Base-by-base conservation (phyloP, 2,329 filamentous ascomycete genomes). In the Aspergillus terreus region DNA sequence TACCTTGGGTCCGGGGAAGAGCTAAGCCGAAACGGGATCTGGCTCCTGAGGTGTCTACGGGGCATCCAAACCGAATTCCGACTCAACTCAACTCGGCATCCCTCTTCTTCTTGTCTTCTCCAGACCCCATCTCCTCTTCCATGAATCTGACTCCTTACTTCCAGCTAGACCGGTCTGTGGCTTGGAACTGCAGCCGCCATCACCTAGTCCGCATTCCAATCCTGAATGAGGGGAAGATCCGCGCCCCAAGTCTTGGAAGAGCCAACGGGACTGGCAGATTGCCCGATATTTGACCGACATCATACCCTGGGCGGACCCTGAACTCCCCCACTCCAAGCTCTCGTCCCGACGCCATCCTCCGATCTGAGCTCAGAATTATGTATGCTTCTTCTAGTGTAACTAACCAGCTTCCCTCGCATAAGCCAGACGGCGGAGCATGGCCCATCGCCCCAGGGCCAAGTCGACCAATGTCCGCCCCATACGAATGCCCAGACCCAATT, bases 241-340 rank as follows among this genome's bases (percentile, higher is more conserved):
- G n/a, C 27, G 40, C 14, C 14, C 30, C 23, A 10, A 4, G 11
- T 36, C 47, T 51, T 49, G 36, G 47, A 46, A 46, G n/a, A 12
- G 38, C 21, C 35, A 11, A 47, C 15, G 35, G 53, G 40, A 52
- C 50, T 49, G 53, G 48, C 42, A 55, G 35, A 42, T 55, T 48
- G 33, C 32, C 57, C 55, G 58, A 59, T 58, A 61, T 53, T 58
- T 50, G 57, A 52, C 52, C 53, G 58, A 55, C 43, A 49, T 42
- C 38, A 25, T 30, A 14, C 30, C n/a, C 43, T 25, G 10, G 17
- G 32, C 21, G 44, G 17, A 44, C 25, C 44, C 42, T 49, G 47
- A 49, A 27, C 42, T 43, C 33, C 36, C 51, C 33, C 32, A 35
- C 44, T 53, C 17, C 15, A 40, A 25, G 38, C 21, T 17, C 33